Conservation (phyloP, 164 flowering plant species). For the Buxus sempervirens region DNA sequence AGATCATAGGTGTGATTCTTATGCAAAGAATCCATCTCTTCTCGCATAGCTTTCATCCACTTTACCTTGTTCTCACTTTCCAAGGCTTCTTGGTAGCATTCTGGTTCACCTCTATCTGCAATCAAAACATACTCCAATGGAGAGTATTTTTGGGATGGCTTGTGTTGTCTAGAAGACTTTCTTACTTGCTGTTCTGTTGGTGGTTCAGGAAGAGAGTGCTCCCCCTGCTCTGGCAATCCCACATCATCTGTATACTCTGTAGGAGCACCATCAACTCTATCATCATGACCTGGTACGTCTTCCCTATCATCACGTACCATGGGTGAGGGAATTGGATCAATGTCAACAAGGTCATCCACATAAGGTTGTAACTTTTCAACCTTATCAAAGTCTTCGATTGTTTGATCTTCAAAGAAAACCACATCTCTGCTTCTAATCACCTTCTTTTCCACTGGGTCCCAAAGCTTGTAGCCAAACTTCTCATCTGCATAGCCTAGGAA, state of each 20-base stretch:
- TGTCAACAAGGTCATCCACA: slow-evolving; percentile 1
- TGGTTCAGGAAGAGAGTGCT: too few relatives aligned
- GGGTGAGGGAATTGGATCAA: background rate
- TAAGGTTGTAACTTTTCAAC: background rate
- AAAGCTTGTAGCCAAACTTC: slow-evolving; percentile 8
- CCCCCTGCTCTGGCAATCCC: too few relatives aligned
- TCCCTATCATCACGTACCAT: background rate
- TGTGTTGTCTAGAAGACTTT: background rate
- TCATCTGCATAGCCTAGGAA: slow-evolving; percentile 9
- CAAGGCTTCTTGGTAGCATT: background rate
- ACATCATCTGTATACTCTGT: too few relatives aligned
- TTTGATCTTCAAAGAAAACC: slow-evolving; percentile 9
- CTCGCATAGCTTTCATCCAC: background rate
- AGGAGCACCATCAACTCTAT: too few relatives aligned
- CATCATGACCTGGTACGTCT: too few relatives aligned
- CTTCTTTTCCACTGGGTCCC: slow-evolving; percentile 9
- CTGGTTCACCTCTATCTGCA: background rate
- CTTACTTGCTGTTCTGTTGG: background rate
- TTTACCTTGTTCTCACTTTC: background rate
- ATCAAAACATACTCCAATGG: background rate
- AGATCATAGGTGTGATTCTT: background rate
- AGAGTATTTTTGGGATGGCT: background rate
- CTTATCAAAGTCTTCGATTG: background rate
- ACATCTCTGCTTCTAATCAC: slow-evolving; percentile 14
- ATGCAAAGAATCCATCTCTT: background rate